Evolutionary conservation across 306 rosid genomes (phyloP).

Genomic region (Fagus crenata): DNA sequence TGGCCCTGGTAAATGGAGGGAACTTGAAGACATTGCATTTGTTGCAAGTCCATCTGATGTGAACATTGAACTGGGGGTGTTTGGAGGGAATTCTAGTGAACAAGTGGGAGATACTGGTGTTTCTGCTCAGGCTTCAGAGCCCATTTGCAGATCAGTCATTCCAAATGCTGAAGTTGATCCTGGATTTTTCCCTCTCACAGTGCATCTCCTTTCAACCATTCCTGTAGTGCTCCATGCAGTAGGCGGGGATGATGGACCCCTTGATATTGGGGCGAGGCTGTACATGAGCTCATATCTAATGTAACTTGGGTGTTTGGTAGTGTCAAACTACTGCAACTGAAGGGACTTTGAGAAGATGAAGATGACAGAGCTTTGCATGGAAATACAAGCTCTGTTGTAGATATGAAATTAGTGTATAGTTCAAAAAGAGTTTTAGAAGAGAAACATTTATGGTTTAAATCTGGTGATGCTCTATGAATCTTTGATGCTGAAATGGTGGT

Average conservation of each 20-base stretch:
- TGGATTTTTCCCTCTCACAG: constrained; percentile 61
- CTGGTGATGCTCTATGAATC: constrained; percentile 35
- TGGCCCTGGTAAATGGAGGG: constrained; percentile 57
- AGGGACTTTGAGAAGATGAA: constrained; percentile 20
- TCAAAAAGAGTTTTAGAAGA: constrained; percentile 30
- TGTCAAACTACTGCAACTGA: constrained; percentile 17
- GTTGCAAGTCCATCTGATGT: constrained; percentile 56
- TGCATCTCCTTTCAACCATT: constrained; percentile 62
- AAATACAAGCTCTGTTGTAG: constrained; percentile 32
- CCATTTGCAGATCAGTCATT: constrained; percentile 22
- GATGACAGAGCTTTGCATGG: constrained; percentile 12
- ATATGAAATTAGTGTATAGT: constrained; percentile 45
- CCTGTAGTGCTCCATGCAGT: constrained; percentile 79
- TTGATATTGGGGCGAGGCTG: constrained; percentile 75
- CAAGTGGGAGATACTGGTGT: constrained; percentile 22
- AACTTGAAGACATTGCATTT: constrained; percentile 61
- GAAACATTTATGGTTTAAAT: constrained; percentile 19
- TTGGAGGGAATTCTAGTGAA: constrained; percentile 28
- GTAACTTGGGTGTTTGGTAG: constrained; percentile 35
- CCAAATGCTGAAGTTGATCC: constrained; percentile 50
- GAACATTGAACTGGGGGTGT: constrained; percentile 25
- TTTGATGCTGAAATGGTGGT: constrained; percentile 29
- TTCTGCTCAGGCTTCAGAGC: constrained; percentile 21
- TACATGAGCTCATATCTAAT: constrained; percentile 71
- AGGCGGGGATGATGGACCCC: constrained; percentile 85